Evolutionary conservation across 1,139 yeast species (phyloP).

Genomic region (Kodamaea fungicola): DNA sequence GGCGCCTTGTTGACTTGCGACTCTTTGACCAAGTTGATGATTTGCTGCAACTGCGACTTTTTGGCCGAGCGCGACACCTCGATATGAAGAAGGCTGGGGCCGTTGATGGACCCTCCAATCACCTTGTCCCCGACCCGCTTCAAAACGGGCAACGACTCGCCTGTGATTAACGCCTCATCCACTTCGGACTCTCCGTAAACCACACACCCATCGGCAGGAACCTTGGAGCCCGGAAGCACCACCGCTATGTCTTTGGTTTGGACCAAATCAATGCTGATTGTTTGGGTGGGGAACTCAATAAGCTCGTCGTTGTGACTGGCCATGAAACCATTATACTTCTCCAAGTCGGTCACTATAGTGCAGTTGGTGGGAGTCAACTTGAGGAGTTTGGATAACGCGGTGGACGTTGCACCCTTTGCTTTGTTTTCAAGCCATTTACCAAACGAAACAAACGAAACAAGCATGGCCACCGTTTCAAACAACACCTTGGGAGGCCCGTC

Average conservation of each 20-base stretch:
- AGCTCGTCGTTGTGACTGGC: slow-evolving; percentile 4
- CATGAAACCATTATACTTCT: slow-evolving; percentile 22
- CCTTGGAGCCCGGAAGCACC: slow-evolving; percentile 78
- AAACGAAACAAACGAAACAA: slow-evolving; percentile 74
- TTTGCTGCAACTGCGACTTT: slow-evolving; percentile 82
- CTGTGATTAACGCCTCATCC: slow-evolving; percentile 87
- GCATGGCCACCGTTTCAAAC: slow-evolving; percentile 86
- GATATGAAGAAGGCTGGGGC: slow-evolving; percentile 68
- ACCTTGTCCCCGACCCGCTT: slow-evolving; percentile 61
- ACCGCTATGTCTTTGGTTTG: slow-evolving; percentile 77
- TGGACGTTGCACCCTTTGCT: slow-evolving; percentile 92
- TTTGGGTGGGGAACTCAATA: slow-evolving; percentile 16
- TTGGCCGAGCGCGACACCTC: slow-evolving; percentile 70
- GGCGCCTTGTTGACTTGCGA: slow-evolving; percentile 91
- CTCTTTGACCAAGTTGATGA: slow-evolving; percentile 79
- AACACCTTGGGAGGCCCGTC: slow-evolving; percentile 62
- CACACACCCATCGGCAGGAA: slow-evolving; percentile 89
- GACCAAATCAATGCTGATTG: slow-evolving; percentile 67
- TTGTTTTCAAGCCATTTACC: slow-evolving; percentile 90
- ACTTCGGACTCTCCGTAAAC: slow-evolving; percentile 75
- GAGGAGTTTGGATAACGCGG: slow-evolving; percentile 76
- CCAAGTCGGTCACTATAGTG: slow-evolving; percentile 49
- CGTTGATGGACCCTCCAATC: slow-evolving; percentile 90
- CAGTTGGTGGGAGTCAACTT: slow-evolving; percentile 81
- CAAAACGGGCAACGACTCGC: slow-evolving; percentile 76